Evolutionary conservation across 1,284 basidiomycete genomes (phyloP).

Genomic region (Boletellus deceptivus): DNA sequence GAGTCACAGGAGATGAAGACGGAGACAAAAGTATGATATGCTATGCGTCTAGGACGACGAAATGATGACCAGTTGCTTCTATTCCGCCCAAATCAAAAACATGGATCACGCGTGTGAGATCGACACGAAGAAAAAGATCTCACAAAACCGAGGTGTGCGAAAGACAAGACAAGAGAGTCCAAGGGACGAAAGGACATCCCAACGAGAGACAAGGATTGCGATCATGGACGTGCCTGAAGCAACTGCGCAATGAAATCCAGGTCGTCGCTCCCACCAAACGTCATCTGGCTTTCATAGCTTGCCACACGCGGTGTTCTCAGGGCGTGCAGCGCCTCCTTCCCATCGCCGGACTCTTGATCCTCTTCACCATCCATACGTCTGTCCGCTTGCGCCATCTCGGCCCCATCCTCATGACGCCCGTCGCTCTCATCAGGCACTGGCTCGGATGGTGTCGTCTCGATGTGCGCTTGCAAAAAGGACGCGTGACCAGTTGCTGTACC

Average conservation of each 20-base stretch:
- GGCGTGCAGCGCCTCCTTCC: slow-evolving; percentile 10
- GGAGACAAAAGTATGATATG: slow-evolving; percentile 3
- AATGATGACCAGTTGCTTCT: slow-evolving; percentile 2
- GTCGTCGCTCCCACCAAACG: slow-evolving; percentile 31
- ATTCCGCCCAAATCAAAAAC: slow-evolving; percentile 13
- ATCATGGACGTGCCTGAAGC: slow-evolving; percentile 14
- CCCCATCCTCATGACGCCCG: neutral
- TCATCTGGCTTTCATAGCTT: slow-evolving; percentile 25
- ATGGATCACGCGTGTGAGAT: slow-evolving; percentile 5
- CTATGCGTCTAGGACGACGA: slow-evolving; percentile 13
- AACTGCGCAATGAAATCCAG: slow-evolving; percentile 19
- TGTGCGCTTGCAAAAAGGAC: slow-evolving; percentile 47
- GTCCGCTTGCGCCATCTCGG: neutral
- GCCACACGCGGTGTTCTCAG: slow-evolving; percentile 8
- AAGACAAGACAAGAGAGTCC: neutral
- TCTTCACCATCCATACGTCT: neutral
- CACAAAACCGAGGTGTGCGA: slow-evolving; percentile 6
- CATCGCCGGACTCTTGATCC: slow-evolving; percentile 11
- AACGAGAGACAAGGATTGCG: neutral
- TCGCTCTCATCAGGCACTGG: neutral
- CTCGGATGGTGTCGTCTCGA: slow-evolving; percentile 29
- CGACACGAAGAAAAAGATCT: slow-evolving; percentile 1
- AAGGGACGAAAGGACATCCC: neutral
- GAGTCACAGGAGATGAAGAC: neutral
- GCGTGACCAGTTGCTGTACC: slow-evolving; percentile 35